A percentile compares a stretch with the other conserved stretches of the same genome.
These are phyloP conservation scores for Alternaria triticina DNA, from an alignment of 2,329 filamentous ascomycete genomes.

Conservation along the genomic window DNA sequence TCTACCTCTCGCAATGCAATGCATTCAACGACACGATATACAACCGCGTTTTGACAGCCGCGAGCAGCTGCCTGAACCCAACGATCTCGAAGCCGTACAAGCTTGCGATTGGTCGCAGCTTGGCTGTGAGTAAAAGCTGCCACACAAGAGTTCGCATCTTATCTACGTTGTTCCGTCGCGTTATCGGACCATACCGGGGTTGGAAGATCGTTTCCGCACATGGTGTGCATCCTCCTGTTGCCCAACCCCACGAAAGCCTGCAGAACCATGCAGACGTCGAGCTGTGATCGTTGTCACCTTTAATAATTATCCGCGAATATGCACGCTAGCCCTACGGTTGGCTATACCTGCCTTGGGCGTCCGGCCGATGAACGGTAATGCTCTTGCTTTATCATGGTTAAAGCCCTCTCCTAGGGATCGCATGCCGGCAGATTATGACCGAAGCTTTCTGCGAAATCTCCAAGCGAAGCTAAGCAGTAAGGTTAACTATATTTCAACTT, in stretches of 20 bases:
- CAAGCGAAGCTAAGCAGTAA: neutral
- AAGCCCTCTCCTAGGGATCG: neutral
- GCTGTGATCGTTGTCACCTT: slow-evolving; percentile 9
- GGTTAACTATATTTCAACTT: neutral
- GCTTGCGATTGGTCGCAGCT: neutral
- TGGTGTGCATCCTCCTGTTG: slow-evolving; percentile 2
- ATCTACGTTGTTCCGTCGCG: slow-evolving; percentile 20
- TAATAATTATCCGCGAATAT: neutral
- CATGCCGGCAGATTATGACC: neutral
- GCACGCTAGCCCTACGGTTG: slow-evolving; percentile 6
- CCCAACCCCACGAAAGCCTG: slow-evolving; percentile 5
- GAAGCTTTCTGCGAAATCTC: neutral
- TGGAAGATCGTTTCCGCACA: slow-evolving; percentile 18
- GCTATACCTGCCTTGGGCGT: slow-evolving; percentile 8
- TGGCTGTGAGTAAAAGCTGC: neutral
- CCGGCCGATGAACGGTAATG: slow-evolving; percentile 1
- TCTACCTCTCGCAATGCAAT: neutral
- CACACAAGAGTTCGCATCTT: slow-evolving; percentile 25
- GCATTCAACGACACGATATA: neutral
- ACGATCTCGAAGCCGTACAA: neutral
- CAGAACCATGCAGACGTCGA: slow-evolving; percentile 16
- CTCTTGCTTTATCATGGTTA: slow-evolving; percentile 18
- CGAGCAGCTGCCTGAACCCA: neutral
- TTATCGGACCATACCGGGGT: slow-evolving; percentile 10
- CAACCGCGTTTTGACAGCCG: neutral